Evolutionary conservation across 2,329 filamentous ascomycete species (phyloP).

Genomic region (Ophiosphaerella korrae): DNA sequence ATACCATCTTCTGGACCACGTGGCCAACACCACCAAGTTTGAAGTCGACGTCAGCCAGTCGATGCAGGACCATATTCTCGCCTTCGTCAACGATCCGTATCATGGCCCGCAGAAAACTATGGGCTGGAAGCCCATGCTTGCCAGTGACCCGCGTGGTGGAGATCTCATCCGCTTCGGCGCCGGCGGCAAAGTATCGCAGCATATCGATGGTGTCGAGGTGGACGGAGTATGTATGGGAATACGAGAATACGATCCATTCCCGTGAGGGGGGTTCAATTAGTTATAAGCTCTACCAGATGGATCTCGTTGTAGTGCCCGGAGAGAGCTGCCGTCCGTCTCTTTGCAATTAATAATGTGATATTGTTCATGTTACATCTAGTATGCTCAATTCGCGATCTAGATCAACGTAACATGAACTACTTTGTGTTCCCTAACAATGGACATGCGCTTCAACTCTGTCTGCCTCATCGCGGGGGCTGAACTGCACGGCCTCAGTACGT

Average conservation of each 20-base stretch:
- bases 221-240: conserved; percentile 17
- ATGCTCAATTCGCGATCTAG: too few relatives aligned
- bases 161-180: conserved; percentile 17
- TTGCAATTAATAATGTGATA: too few relatives aligned
- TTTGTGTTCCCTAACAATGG: too few relatives aligned
- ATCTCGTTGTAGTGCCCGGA: too few relatives aligned
- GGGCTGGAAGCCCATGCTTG: conserved; percentile 15
- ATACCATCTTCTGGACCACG: conserved; percentile 10
- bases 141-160: conserved; percentile 11
- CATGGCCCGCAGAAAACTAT: conserved; percentile 9
- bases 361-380: too few relatives aligned
- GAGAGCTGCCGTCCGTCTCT: too few relatives aligned
- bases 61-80: conserved; percentile 41
- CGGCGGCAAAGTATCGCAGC: conserved; percentile 9
- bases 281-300: too few relatives aligned
- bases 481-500: too few relatives aligned
- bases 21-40: conserved; percentile 17
- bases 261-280: not conserved
- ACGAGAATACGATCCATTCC: conserved; percentile 16
- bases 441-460: too few relatives aligned
- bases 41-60: conserved; percentile 35
- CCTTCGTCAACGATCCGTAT: conserved; percentile 37
- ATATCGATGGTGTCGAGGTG: conserved; percentile 17
- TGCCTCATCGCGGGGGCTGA: too few relatives aligned
- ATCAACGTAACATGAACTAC: too few relatives aligned